Percentiles rank a stretch among this genome's conserved stretches.
Evolutionary conservation across 2,329 filamentous ascomycete genomes (phyloP).

Genomic region (Diatrype stigma): DNA sequence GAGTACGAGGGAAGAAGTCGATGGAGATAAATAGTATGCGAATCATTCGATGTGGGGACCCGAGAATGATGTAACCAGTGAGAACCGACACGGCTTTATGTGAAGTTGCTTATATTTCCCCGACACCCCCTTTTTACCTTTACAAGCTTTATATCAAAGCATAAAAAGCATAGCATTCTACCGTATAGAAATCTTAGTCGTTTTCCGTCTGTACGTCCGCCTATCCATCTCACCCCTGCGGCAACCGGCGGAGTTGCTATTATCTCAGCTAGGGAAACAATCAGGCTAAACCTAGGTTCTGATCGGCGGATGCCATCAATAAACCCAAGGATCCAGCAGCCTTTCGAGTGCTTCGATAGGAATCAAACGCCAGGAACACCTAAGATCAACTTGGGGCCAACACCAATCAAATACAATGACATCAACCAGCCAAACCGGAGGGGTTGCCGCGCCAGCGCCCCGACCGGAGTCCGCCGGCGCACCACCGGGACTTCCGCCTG

Average conservation of each 20-base stretch:
- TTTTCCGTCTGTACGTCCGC: not conserved
- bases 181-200: not conserved
- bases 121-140: not conserved
- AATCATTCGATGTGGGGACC: not conserved
- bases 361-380: too few relatives aligned
- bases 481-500: slow-evolving; percentile 41
- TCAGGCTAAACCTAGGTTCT: too few relatives aligned
- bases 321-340: too few relatives aligned
- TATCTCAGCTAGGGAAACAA: too few relatives aligned
- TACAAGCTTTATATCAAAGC: not conserved
- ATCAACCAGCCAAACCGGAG: not conserved
- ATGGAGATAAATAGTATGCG: not conserved
- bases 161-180: not conserved
- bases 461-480: not conserved
- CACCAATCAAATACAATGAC: not conserved
- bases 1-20: not conserved
- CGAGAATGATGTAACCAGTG: not conserved
- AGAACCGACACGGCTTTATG: not conserved
- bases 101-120: not conserved
- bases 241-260: too few relatives aligned
- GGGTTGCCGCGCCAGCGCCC: not conserved
- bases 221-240: too few relatives aligned
- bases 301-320: too few relatives aligned
- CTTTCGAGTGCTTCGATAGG: too few relatives aligned
- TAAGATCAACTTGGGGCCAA: too few relatives aligned